A percentile compares a stretch with the other conserved stretches of the same genome.
Conservation (phyloP, 768 basidiomycete species). For the Suillus paluster region DNA sequence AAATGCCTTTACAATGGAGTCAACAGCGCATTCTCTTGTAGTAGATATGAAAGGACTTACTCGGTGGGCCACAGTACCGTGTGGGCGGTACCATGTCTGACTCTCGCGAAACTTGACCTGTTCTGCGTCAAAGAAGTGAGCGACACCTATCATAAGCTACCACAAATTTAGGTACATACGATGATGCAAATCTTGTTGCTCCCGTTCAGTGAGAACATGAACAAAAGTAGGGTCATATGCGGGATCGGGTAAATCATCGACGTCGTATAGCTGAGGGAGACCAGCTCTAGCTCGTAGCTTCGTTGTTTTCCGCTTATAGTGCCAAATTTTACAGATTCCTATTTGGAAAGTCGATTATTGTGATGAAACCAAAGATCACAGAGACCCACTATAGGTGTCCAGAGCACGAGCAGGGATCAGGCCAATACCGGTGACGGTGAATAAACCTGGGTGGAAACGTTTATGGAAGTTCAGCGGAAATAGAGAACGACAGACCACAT, state of each 20-base stretch:
- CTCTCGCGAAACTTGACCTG: conserved; percentile 70
- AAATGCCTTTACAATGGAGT: conserved; percentile 54
- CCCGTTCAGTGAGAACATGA: conserved; percentile 67
- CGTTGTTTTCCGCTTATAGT: conserved; percentile 65
- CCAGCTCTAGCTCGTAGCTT: conserved; percentile 63
- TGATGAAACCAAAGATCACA: not conserved
- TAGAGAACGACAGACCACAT: conserved; percentile 54
- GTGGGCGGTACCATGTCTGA: conserved; percentile 87
- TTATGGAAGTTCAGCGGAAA: conserved; percentile 1
- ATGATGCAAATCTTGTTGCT: conserved; percentile 66
- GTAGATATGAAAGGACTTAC: conserved; percentile 39
- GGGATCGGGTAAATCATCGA: conserved; percentile 84
- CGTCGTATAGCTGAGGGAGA: conserved; percentile 70
- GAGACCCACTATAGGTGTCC: conserved; percentile 71
- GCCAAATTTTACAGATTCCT: conserved; percentile 80
- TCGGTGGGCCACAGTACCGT: conserved; percentile 81
- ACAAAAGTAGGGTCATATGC: conserved; percentile 70
- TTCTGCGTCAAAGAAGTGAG: conserved; percentile 42
- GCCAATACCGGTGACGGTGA: conserved; percentile 81
- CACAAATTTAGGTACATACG: conserved; percentile 47
- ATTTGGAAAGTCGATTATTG: not conserved
- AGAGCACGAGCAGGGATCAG: conserved; percentile 75
- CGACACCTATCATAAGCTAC: conserved; percentile 6
- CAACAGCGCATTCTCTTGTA: conserved; percentile 9
- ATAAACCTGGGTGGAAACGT: conserved; percentile 56